Evolutionary conservation across 208 protist species (phyloP), one percentile per base, ranked within the genome.

Genomic region (Leishmania amazonensis): DNA sequence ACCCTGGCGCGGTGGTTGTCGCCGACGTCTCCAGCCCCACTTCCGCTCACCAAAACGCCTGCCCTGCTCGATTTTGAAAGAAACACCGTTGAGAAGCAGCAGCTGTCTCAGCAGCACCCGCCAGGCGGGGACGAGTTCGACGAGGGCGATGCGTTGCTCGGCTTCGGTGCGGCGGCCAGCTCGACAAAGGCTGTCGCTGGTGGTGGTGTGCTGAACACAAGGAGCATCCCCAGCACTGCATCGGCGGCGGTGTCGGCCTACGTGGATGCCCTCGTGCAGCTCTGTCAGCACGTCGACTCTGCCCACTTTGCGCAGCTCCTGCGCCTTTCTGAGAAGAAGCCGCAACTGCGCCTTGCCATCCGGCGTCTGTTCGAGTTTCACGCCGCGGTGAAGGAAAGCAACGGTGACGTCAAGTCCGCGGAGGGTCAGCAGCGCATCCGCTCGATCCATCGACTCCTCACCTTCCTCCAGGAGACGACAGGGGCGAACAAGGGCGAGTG

Each of bases 391-490:
- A 84, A 81, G 74, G 76, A 75, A 6, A 83, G 76, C 78, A 80
- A 51, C 51, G 90, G 78, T 2, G 88, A 94, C 42, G 80, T 89
- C 21, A 86, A 87, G 64, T 86, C 90, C 3, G 21, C 80, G 0
- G 90, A 93, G 47, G 89, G 88, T 6, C 90, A 93, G 73, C 81
- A 87, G 51, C 71, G 88, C 76, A 88, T 93, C 76, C 83, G 91
- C 81, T 88, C 86, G 38, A 92, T 95, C 64, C 90, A 94, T 65
- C 90, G 93, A 15, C 85, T 96, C 38, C 88, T 96, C 8, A 75
- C 68, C 11, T 95, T 95, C 78, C 71, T 95, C 11, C 84, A 91
- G 65, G 80, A 78, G 38, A 88, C 88, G 7, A 95, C 93, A 28
- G 87, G 91, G 62, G 85, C 89, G 21, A 62, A 81, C 62, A 88